phyloP scores from a whole-genome alignment of 768 basidiomycete genomes.

The Naematelia aurantialba region DNA sequence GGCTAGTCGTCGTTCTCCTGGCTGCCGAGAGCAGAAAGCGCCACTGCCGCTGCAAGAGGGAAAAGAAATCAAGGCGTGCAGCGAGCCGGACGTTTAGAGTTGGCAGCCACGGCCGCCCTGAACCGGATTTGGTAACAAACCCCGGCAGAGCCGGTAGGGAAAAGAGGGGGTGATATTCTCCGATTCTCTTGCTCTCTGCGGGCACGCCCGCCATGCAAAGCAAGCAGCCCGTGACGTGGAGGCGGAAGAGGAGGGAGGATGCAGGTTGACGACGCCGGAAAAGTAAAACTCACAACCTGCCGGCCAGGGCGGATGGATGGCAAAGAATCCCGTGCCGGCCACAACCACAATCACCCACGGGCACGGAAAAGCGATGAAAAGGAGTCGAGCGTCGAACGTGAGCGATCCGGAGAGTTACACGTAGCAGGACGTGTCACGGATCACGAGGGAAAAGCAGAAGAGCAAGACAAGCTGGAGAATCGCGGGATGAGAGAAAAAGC shows the following conservation, averaged over 20 bases:
- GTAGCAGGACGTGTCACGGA: too few relatives aligned
- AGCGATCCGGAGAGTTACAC: too few relatives aligned
- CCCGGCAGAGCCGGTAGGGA: background rate
- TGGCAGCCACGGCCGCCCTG: background rate
- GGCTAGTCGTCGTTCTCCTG: too few relatives aligned
- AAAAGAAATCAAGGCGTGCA: background rate
- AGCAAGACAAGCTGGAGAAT: background rate
- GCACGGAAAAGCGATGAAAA: too few relatives aligned
- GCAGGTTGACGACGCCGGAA: too few relatives aligned
- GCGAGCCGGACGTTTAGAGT: background rate
- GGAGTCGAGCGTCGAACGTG: too few relatives aligned
- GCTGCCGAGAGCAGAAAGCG: too few relatives aligned
- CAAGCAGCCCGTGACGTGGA: background rate
- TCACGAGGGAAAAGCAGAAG: background rate
- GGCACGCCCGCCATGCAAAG: background rate
- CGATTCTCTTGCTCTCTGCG: background rate
- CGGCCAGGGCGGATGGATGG: too few relatives aligned
- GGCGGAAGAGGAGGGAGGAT: background rate
- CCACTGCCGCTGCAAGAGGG: too few relatives aligned
- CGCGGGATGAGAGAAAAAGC: background rate
- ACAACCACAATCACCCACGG: too few relatives aligned
- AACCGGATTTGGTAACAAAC: background rate
- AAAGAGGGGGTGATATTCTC: background rate
- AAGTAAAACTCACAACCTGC: background rate
- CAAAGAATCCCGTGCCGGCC: too few relatives aligned